Evolutionary conservation across 306 rosid genomes (phyloP).

Genomic region (Betula pendula): DNA sequence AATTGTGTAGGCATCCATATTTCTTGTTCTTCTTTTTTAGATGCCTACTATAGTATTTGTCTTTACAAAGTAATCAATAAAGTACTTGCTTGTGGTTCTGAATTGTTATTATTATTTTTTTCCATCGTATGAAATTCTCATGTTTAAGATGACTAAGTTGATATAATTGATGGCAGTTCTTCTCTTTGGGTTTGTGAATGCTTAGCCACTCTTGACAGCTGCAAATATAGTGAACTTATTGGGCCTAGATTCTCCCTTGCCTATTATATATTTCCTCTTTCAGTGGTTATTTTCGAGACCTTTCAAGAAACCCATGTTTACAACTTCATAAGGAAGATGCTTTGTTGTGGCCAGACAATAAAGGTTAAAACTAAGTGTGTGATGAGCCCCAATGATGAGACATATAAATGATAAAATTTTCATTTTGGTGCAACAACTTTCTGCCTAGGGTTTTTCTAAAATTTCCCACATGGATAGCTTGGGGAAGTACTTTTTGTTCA

Average conservation of each 20-base stretch:
- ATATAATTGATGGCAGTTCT: conserved; percentile 17
- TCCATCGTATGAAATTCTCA: neutral
- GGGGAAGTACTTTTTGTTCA: neutral
- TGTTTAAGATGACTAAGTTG: conserved; percentile 20
- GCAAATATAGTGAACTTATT: conserved; percentile 12
- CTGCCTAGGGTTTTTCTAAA: neutral
- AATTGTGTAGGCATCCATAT: conserved; percentile 65
- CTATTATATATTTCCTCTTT: conserved; percentile 3
- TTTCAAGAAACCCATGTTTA: neutral
- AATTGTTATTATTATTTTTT: neutral
- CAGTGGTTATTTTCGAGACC: conserved; percentile 5
- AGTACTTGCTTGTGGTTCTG: neutral
- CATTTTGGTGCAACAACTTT: neutral
- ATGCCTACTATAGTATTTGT: conserved; percentile 1
- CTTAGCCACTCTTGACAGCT: conserved; percentile 22
- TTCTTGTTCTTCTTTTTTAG: conserved; percentile 23
- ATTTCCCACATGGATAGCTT: neutral
- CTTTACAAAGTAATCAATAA: neutral
- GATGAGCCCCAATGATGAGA: neutral
- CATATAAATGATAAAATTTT: neutral
- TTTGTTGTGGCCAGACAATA: neutral
- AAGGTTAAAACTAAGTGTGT: neutral
- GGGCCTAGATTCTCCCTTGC: neutral
- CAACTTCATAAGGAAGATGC: neutral
- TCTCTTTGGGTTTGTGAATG: conserved; percentile 9